Base-by-base conservation (phyloP, 495 filamentous ascomycete species). In the Aspergillus indologenus region DNA sequence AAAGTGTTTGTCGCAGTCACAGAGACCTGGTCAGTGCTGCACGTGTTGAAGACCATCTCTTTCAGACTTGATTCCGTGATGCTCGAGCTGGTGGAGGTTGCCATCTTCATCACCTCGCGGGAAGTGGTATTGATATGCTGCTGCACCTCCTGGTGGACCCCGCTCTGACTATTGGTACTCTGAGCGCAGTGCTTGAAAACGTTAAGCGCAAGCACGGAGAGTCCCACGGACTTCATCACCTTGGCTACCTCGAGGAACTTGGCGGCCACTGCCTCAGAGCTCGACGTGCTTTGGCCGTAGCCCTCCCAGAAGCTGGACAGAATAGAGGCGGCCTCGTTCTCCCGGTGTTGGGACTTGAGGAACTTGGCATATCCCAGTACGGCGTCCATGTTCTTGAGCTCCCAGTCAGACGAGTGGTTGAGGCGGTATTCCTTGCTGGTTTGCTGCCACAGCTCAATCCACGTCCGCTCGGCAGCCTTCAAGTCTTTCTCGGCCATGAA, bases 241-340 rank as follows among this genome's bases (percentile, higher is more conserved):
- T 64, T 67, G 21, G 73, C 73, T 17, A 76, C 66, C 21, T 71
- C 62, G 22, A 68, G 48, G 57, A 72, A 70, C 48, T 74, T 63
- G 21, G 63, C 54, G 14, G 63, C 59, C 6, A 67, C 63, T 14
- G 62, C 62, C 52, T 71, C 64, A 0, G 67, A 64, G 11, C 65
- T 62, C 18, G 67, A 59, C 56, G 53, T 67, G 31, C 57, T 61
- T 40, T 64, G 60, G 44, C 68, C 64, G 48, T 72, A 69, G 51
- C 74, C 71, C 22, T 73, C 63, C 71, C 70, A 76, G 21, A 73
- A 65, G 22, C 70, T 68, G 11, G 66, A 67, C n/a, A 76, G 57
- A 24, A 74, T 64, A 1, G 73, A 71, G 14, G 71, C 72, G 4
- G 65, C 69, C 57, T 76, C 71, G 8, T 57, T 54, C 58, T 69